phyloP scores from a whole-genome alignment of 2,329 filamentous ascomycete genomes.

The Talaromyces amestolkiae region DNA sequence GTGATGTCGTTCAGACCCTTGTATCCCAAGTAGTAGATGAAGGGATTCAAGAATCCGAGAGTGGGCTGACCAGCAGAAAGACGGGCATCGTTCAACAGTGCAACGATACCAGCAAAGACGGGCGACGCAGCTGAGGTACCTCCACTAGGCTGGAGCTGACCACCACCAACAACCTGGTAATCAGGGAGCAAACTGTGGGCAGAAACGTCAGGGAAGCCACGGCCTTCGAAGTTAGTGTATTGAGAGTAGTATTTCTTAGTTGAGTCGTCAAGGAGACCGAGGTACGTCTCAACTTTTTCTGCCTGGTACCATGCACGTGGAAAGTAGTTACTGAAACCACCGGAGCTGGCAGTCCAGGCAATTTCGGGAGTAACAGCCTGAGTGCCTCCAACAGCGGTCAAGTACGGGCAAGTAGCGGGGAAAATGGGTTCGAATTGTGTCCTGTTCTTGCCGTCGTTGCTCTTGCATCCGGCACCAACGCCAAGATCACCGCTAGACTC shows the following conservation, averaged over 20 bases:
- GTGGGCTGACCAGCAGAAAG: constrained; percentile 50
- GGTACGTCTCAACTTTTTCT: constrained; percentile 39
- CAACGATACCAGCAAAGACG: constrained; percentile 57
- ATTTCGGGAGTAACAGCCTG: constrained; percentile 32
- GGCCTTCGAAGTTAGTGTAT: constrained; percentile 50
- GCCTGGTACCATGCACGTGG: constrained; percentile 45
- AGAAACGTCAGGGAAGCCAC: constrained; percentile 62
- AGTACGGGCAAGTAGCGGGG: constrained; percentile 53
- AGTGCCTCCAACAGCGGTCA: constrained; percentile 48
- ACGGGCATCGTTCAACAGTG: constrained; percentile 62
- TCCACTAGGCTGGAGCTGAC: constrained; percentile 19
- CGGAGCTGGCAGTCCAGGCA: constrained; percentile 36
- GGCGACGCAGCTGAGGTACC: constrained; percentile 53
- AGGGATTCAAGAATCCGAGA: constrained; percentile 61
- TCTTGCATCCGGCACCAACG: constrained; percentile 32
- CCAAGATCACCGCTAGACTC: constrained; percentile 34
- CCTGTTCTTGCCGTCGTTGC: constrained; percentile 37
- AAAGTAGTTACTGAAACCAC: constrained; percentile 51
- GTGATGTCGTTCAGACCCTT: constrained; percentile 50
- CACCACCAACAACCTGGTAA: constrained; percentile 31
- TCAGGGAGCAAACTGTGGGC: constrained; percentile 52
- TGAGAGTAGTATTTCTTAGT: constrained; percentile 52
- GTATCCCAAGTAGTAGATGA: constrained; percentile 53
- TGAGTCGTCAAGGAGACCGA: constrained; percentile 41
- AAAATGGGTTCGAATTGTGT: constrained; percentile 52